Base-by-base conservation (phyloP, 2,329 filamentous ascomycete genomes). In the Colletotrichum sp. region DNA sequence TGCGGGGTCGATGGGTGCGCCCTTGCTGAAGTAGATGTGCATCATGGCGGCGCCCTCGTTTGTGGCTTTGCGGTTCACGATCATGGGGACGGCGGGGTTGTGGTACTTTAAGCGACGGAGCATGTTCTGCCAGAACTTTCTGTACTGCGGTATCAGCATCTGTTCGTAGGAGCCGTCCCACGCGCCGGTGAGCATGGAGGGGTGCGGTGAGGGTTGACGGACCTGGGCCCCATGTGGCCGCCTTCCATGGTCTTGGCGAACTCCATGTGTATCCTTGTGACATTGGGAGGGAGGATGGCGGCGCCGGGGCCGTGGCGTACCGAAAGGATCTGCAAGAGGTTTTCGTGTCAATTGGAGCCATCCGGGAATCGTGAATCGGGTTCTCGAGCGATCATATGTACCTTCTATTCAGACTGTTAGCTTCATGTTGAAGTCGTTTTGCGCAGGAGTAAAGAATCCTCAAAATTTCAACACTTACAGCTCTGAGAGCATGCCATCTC, bases 61-160 rank as follows among this genome's bases (percentile, higher is more conserved):
- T 60, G 93, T 85, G 48, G 83, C 80, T 77, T 91, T 93, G 75
- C 94, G 94, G 84, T 94, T 93, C 80, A 98, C 91, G 75, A 94
- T 93, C 90, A 98, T 97, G 58, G 94, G 92, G 61, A 98, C 85
- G 15, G 92, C 87, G 1, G 97, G 97, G 84, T 99, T 99, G 89
- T 98, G 94, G 87, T 93, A 99, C 89, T 99, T 98, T 79, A 99
- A 89, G 73, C 95, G 92, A 26, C 95, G 95, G 64, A 98, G 92
- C 83, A 93, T 94, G 76, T 93, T 88, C 78, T 91, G 92, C 95
- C 95, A 98, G 90, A 99, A 98, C 87, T 95, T 95, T 81, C 96
- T 98, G 78, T 26, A 48, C 15, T 38, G 62, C 26, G 4, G 10
- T 67, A 34, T 85, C 83, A 64, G 85, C 85, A 52, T 38, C 16